phyloP scores from a whole-genome alignment of 352 stramenopile species.

The Globisporangium radiosum region DNA sequence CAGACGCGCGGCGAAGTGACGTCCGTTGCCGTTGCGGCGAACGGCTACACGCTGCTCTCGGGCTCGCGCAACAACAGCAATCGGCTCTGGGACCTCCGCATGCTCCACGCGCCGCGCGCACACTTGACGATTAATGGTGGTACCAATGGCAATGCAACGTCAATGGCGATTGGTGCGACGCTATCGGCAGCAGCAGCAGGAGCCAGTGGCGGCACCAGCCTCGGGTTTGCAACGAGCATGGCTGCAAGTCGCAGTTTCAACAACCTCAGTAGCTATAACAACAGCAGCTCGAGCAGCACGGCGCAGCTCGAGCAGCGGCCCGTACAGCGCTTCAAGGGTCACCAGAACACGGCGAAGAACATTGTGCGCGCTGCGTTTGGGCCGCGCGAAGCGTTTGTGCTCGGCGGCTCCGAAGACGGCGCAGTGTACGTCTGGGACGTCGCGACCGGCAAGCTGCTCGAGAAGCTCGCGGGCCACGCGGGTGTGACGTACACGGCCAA shows the following conservation, averaged over 20 bases:
- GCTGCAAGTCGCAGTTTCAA: constrained; percentile 7
- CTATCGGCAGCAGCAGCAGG: not conserved
- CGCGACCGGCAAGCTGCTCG: constrained; percentile 75
- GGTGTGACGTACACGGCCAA: constrained; percentile 82
- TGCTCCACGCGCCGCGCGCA: constrained; percentile 67
- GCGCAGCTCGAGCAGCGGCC: constrained; percentile 46
- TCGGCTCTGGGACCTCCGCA: constrained; percentile 83
- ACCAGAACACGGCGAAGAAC: constrained; percentile 89
- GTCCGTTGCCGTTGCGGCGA: constrained; percentile 77
- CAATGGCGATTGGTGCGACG: not conserved
- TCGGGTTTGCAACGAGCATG: constrained; percentile 3
- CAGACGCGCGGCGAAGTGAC: constrained; percentile 85
- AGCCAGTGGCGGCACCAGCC: not conserved
- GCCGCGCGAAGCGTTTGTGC: constrained; percentile 78
- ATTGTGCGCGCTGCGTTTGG: constrained; percentile 81
- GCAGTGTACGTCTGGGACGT: constrained; percentile 87
- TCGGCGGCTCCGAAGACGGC: constrained; percentile 81
- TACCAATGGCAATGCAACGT: not conserved
- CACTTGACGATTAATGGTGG: constrained; percentile 32
- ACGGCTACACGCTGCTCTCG: constrained; percentile 73
- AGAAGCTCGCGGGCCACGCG: constrained; percentile 67
- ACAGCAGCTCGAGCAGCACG: constrained; percentile 14
- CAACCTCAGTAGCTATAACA: constrained; percentile 6
- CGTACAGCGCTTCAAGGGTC: constrained; percentile 83
- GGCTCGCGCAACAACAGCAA: constrained; percentile 87